Conservation (phyloP, 2,329 filamentous ascomycete genomes). For the Pseudocercospora macadamiae region DNA sequence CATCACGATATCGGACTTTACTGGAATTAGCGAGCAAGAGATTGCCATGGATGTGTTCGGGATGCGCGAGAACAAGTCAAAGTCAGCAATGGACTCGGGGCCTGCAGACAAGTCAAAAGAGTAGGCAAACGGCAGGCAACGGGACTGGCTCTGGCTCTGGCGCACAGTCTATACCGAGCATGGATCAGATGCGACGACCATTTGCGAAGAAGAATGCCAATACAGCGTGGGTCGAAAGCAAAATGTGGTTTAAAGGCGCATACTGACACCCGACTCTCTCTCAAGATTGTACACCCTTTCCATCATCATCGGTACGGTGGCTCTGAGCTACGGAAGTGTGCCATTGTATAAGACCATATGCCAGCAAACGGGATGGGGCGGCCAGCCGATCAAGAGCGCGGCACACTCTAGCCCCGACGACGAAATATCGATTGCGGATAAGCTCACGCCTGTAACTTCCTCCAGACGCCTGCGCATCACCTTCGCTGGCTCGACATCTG, state of each 20-base stretch:
- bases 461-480: conserved; percentile 89
- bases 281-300: conserved; percentile 73
- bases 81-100: conserved; percentile 32
- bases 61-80: conserved; percentile 20
- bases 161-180: too few relatives aligned
- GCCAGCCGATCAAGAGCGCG: conserved; percentile 83
- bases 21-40: conserved; percentile 31
- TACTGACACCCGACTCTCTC: conserved; percentile 23
- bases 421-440: conserved; percentile 57
- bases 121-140: conserved; percentile 21
- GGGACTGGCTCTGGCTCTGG: conserved; percentile 24
- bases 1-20: conserved; percentile 34
- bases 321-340: conserved; percentile 79
- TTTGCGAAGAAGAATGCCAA: conserved; percentile 71
- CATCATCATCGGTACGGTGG: conserved; percentile 77
- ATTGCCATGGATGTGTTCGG: conserved; percentile 29
- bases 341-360: conserved; percentile 91
- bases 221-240: conserved; percentile 55
- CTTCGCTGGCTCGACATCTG: conserved; percentile 93
- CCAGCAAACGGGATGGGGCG: conserved; percentile 86
- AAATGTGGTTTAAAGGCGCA: background rate
- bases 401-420: conserved; percentile 75
- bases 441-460: conserved; percentile 77
- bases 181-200: conserved; percentile 66
- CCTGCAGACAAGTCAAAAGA: conserved; percentile 30